Evolutionary conservation across 176 grass and related monocot species (phyloP).

Genomic region (Pontederia crassipes): DNA sequence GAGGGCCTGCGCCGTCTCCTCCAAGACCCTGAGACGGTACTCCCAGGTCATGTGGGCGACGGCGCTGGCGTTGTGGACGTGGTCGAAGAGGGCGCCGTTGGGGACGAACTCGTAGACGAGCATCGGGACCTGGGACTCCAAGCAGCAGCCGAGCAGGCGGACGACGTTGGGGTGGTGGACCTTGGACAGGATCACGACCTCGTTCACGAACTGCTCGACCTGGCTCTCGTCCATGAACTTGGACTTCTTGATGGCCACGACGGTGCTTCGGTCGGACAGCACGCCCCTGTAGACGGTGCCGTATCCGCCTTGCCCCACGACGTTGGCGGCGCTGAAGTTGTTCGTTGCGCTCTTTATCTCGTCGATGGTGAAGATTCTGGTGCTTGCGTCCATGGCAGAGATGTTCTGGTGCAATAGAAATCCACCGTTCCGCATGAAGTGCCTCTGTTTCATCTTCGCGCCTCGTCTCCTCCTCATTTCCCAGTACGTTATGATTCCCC

Average conservation of each 20-base stretch:
- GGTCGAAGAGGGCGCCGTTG: slow-evolving; percentile 37
- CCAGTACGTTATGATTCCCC: slow-evolving; percentile 8
- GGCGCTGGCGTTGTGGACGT: slow-evolving; percentile 9
- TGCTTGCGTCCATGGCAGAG: slow-evolving; percentile 6
- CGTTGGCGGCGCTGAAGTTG: slow-evolving; percentile 21
- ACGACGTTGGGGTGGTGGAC: too few species aligned
- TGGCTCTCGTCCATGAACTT: slow-evolving; percentile 33
- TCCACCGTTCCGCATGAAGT: slow-evolving; percentile 42
- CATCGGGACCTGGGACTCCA: too few species aligned
- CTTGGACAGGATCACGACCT: too few species aligned
- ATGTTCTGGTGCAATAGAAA: slow-evolving; percentile 25
- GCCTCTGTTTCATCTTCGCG: slow-evolving; percentile 18
- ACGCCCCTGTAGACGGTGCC: slow-evolving; percentile 39
- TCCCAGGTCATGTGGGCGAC: slow-evolving; percentile 9
- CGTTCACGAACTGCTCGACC: slow-evolving; percentile 43
- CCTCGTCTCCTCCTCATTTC: slow-evolving; percentile 18
- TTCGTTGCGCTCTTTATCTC: slow-evolving; percentile 35
- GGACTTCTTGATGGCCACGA: slow-evolving; percentile 40
- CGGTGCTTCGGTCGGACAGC: slow-evolving; percentile 12
- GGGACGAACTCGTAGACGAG: slow-evolving; percentile 17
- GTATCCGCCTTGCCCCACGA: slow-evolving; percentile 37
- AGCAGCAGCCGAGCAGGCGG: too few species aligned
- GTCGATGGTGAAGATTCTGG: slow-evolving; percentile 25
- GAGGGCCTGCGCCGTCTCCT: too few species aligned
- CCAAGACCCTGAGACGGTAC: too few species aligned